These are phyloP conservation scores for Phylloporus scabripes DNA, from an alignment of 768 basidiomycete genomes.

Conservation along the genomic window DNA sequence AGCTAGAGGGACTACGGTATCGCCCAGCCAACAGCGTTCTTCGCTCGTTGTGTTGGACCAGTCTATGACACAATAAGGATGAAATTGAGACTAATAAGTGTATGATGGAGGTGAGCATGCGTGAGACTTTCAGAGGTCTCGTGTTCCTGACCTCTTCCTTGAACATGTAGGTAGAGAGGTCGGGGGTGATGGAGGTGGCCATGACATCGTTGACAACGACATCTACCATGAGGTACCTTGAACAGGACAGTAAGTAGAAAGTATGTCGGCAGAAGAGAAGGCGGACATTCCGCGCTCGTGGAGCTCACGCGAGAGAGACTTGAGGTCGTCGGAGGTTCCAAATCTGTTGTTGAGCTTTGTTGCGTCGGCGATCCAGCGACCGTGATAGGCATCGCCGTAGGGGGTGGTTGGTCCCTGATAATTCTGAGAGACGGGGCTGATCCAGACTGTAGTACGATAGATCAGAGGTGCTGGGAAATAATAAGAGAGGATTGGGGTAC, in stretches of 20 bases:
- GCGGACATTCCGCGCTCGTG: background rate
- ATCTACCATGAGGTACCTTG: constrained; percentile 79
- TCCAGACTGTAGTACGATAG: background rate
- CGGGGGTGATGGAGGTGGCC: constrained; percentile 55
- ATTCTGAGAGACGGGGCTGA: background rate
- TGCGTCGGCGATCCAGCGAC: background rate
- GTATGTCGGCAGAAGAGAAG: too few species aligned
- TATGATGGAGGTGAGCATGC: background rate
- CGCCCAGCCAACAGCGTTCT: constrained; percentile 81
- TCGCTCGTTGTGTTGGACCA: constrained; percentile 66
- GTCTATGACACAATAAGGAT: constrained; percentile 17
- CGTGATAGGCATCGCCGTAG: background rate
- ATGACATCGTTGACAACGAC: constrained; percentile 86
- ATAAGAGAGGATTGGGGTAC: background rate
- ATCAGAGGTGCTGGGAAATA: background rate
- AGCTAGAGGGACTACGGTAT: constrained; percentile 63
- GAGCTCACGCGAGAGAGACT: background rate
- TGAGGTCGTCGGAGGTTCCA: background rate
- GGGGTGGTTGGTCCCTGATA: background rate
- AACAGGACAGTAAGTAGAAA: background rate
- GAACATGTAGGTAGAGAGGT: constrained; percentile 58
- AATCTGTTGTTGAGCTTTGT: background rate
- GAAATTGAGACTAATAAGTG: background rate
- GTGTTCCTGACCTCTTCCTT: background rate
- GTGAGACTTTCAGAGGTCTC: background rate